Base-by-base conservation (phyloP, 2,329 filamentous ascomycete genomes). In the Venturia effusa region DNA sequence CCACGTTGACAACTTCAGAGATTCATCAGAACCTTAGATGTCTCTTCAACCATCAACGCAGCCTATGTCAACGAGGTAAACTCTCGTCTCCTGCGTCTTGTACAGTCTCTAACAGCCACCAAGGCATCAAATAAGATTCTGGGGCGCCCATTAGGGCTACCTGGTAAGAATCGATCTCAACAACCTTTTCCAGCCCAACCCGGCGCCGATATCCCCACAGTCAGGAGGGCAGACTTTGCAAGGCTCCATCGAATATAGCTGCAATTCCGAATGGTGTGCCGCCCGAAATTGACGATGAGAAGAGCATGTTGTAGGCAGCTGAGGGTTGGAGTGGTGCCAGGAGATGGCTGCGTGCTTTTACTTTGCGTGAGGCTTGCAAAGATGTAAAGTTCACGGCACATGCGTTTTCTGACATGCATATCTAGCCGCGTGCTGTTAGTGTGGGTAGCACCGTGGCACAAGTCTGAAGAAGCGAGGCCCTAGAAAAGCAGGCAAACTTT, bases 131-230 rank as follows among this genome's bases (percentile, higher is more conserved):
- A n/a, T 22, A 64, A 64, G 11, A 30, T 64, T 64, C 63, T 65
- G 22, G 17, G 63, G 63, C n/a, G 4, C n/a, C 4, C 34, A 65
- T 32, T 64, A 65, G 40, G 7, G 15, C n/a, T 48, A 10, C 24
- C 45, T 64, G 4, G 10, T 57, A 43, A 65, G 54, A 30, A 22
- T 32, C 24, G 62, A 65, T 24, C 64, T 62, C 13, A 45, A 64
- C 27, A 22, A 34, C n/a, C 63, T 65, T 15, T 65, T 65, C 62
- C 45, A 64, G 34, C 30, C 61, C 3, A 75, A 15, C 32, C 61
- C 63, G n/a, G 32, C 17, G 63, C 63, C 15, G 61, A 65, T 48
- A 7, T 54, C 10, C 64, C 64, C 22, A 61, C 43, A 11, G 10
- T 43, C 15, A 61, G 27, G 59, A 61, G 8, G 59, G 59, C 17